Base-by-base conservation (phyloP, 306 rosid species). In the Fragaria iinumae region DNA sequence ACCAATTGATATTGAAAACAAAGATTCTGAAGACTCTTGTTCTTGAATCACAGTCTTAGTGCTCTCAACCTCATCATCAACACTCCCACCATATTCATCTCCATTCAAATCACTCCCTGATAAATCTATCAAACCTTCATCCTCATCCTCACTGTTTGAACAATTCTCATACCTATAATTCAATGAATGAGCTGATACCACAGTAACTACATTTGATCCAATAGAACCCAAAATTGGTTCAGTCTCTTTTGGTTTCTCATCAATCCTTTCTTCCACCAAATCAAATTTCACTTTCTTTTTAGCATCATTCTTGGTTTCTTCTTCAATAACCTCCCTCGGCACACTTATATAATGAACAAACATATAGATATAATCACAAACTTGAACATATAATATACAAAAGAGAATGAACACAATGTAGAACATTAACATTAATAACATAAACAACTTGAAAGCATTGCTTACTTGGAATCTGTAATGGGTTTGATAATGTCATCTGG, bases 11-110 rank as follows among this genome's bases (percentile, higher is more conserved):
- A 93, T 56, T 44, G 97, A 93, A 81, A 93, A 93, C 79, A 93
- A 76, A 4, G 98, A 90, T 16, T 88, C 98, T 4, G 98, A 91
- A 78, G 92, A 83, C 71, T 88, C 93, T 79, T 38, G 69, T 20
- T 84, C 80, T 67, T 76, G 79, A 73, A 74, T 49, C 67, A 68
- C 57, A 18, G 21, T 52, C 52, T 66, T 74, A 2, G 8, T 59
- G 4, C 68, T 41, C 29, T 25, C 84, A 38, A 55, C 73, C 5
- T n/a, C 79, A 36, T 25, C 75, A 32, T 23, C 67, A 18, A 66
- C 70, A 66, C 1, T 9, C n/a, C 8, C 39, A 62, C 9, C 77
- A 29, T n/a, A 60, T 38, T 70, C 70, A 20, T 38, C 74, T 39
- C 77, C 67, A 48, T 74, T 67, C 73, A 68, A 63, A 60, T 78